A percentile compares a stretch with the other conserved stretches of the same genome.
These are phyloP conservation scores for Parastagonospora nodorum DNA, from an alignment of 2,329 filamentous ascomycete genomes.

Conservation along the genomic window DNA sequence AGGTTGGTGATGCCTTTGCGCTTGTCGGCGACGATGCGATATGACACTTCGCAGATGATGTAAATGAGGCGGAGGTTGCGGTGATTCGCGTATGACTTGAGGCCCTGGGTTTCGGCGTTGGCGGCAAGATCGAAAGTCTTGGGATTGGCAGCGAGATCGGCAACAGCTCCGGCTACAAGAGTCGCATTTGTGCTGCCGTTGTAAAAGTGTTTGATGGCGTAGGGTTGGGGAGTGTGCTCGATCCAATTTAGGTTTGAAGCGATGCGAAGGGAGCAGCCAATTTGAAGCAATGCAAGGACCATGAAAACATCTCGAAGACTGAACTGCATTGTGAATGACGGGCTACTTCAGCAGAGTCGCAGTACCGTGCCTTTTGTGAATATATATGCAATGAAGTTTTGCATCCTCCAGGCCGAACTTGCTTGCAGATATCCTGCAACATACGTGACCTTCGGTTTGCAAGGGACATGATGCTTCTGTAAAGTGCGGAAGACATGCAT, in stretches of 20 bases:
- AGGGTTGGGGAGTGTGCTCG: constrained; percentile 33
- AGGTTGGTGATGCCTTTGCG: constrained; percentile 18
- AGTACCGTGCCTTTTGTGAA: no score
- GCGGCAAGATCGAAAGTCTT: constrained; percentile 29
- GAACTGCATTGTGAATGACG: not conserved
- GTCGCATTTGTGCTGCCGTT: constrained; percentile 17
- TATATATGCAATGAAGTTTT: no score
- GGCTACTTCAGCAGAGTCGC: no score
- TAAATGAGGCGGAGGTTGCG: constrained; percentile 36
- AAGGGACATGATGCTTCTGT: no score
- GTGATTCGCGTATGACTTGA: constrained; percentile 27
- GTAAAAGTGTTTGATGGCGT: constrained; percentile 32
- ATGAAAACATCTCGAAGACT: not conserved
- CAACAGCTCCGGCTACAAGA: constrained; percentile 21
- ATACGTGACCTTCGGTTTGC: no score
- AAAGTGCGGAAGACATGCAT: no score
- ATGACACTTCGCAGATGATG: constrained; percentile 32
- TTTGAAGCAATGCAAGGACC: not conserved
- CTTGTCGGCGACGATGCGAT: constrained; percentile 31
- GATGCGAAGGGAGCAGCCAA: constrained; percentile 12
- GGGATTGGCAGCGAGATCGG: constrained; percentile 23
- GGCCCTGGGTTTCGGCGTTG: constrained; percentile 37
- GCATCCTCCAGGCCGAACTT: no score
- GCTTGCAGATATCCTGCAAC: no score
- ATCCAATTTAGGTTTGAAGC: constrained; percentile 28